Evolutionary conservation across 2,329 filamentous ascomycete species (phyloP).

Genomic region (Hypocrella siamensis): DNA sequence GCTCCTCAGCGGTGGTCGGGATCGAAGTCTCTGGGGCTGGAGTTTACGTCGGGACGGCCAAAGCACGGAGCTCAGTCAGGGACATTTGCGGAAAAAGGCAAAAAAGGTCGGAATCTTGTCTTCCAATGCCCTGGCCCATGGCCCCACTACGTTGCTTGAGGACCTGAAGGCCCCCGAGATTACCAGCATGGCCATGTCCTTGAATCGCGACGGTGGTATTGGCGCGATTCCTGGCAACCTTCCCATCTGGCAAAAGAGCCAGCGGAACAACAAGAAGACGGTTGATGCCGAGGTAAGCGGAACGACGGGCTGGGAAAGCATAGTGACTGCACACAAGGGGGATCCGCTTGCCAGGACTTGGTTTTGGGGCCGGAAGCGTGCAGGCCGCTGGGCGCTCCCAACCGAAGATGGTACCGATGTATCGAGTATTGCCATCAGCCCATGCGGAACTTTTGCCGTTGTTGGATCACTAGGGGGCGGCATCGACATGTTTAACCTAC

Average conservation of each 20-base stretch:
- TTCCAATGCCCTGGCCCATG: slow-evolving; percentile 36
- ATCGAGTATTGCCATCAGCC: slow-evolving; percentile 71
- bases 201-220: slow-evolving; percentile 91
- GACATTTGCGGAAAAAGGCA: slow-evolving; percentile 71
- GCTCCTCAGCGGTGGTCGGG: slow-evolving; percentile 77
- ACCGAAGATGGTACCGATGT: slow-evolving; percentile 76
- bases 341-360: slow-evolving; percentile 81
- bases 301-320: slow-evolving; percentile 90
- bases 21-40: slow-evolving; percentile 91
- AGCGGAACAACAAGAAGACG: slow-evolving; percentile 40
- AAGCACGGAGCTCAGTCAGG: slow-evolving; percentile 85
- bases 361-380: slow-evolving; percentile 94
- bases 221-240: slow-evolving; percentile 66
- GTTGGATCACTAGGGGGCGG: slow-evolving; percentile 71
- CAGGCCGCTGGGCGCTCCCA: slow-evolving; percentile 83
- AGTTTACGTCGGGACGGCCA: slow-evolving; percentile 90
- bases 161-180: slow-evolving; percentile 82
- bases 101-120: slow-evolving; percentile 70
- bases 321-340: slow-evolving; percentile 80
- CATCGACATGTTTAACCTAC: slow-evolving; percentile 92
- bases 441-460: slow-evolving; percentile 86
- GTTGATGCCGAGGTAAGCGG: slow-evolving; percentile 56
- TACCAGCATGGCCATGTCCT: slow-evolving; percentile 75
- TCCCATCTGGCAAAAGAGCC: slow-evolving; percentile 69
- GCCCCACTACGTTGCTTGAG: slow-evolving; percentile 49